These are phyloP conservation scores for Strobilomyces dryophilus DNA, from an alignment of 768 basidiomycete genomes.

Conservation along the genomic window DNA sequence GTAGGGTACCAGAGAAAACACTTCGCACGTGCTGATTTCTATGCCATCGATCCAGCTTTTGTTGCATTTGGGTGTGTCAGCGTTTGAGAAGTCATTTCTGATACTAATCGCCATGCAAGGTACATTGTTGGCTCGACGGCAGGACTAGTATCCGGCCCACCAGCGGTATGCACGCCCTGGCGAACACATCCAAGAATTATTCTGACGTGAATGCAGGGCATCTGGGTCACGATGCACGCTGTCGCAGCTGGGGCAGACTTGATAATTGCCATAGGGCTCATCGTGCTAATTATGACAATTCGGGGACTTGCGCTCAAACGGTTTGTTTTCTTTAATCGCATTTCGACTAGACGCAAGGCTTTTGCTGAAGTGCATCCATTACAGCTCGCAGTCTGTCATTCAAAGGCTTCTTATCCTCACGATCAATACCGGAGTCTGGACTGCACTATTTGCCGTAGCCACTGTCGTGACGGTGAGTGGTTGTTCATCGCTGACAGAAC, in stretches of 20 bases:
- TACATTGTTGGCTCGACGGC: neutral
- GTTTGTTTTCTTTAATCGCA: neutral
- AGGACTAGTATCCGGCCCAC: neutral
- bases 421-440: conserved; percentile 13
- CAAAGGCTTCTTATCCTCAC: conserved; percentile 9
- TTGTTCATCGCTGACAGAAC: neutral
- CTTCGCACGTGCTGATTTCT: neutral
- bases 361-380: neutral
- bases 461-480: neutral
- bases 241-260: conserved; percentile 1
- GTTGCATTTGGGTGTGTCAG: neutral
- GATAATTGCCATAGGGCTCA: neutral
- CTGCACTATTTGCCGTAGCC: conserved; percentile 3
- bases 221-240: conserved; percentile 2
- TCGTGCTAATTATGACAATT: neutral
- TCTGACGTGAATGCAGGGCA: neutral
- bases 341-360: neutral
- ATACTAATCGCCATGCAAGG: neutral
- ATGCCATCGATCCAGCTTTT: neutral
- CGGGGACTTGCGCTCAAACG: neutral
- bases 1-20: neutral
- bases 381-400: conserved; percentile 2
- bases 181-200: neutral
- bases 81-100: neutral
- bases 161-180: neutral